These are phyloP conservation scores for Alternaria atra DNA, from an alignment of 2,329 filamentous ascomycete species.

Conservation along the genomic window DNA sequence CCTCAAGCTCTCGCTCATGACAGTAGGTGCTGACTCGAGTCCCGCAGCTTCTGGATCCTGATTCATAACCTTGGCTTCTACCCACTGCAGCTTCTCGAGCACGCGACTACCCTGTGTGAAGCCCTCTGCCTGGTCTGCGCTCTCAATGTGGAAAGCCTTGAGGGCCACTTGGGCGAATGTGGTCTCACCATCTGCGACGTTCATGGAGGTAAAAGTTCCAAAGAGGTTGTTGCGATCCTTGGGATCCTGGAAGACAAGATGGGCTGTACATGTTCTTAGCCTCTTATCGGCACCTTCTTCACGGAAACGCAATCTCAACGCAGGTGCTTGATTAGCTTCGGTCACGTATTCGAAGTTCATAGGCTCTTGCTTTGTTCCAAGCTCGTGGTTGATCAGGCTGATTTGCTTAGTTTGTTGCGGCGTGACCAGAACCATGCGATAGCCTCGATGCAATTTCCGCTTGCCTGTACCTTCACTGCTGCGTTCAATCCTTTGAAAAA, in stretches of 20 bases:
- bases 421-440: slow-evolving; percentile 79
- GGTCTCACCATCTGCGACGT: slow-evolving; percentile 72
- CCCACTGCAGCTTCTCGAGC: slow-evolving; percentile 65
- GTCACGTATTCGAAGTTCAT: slow-evolving; percentile 76
- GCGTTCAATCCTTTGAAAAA: slow-evolving; percentile 77
- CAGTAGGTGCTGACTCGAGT: slow-evolving; percentile 69
- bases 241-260: slow-evolving; percentile 79
- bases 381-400: slow-evolving; percentile 76
- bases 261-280: slow-evolving; percentile 67
- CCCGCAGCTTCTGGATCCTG: slow-evolving; percentile 66
- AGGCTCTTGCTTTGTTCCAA: slow-evolving; percentile 68
- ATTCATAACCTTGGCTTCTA: slow-evolving; percentile 76
- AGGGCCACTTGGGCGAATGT: slow-evolving; percentile 76
- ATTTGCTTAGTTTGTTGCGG: slow-evolving; percentile 79
- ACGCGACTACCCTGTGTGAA: slow-evolving; percentile 52
- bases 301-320: slow-evolving; percentile 74
- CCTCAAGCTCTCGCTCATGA: slow-evolving; percentile 79
- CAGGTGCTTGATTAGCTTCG: slow-evolving; percentile 70
- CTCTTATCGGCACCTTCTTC: slow-evolving; percentile 62
- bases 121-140: slow-evolving; percentile 60
- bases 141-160: slow-evolving; percentile 71
- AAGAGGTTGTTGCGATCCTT: slow-evolving; percentile 76
- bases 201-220: slow-evolving; percentile 75
- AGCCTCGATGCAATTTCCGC: slow-evolving; percentile 79
- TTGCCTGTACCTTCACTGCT: slow-evolving; percentile 77